Percentiles rank a stretch among this genome's conserved stretches.
Conservation (phyloP, 1,284 basidiomycete genomes). For the Sporisorium iseilematis-ciliati region DNA sequence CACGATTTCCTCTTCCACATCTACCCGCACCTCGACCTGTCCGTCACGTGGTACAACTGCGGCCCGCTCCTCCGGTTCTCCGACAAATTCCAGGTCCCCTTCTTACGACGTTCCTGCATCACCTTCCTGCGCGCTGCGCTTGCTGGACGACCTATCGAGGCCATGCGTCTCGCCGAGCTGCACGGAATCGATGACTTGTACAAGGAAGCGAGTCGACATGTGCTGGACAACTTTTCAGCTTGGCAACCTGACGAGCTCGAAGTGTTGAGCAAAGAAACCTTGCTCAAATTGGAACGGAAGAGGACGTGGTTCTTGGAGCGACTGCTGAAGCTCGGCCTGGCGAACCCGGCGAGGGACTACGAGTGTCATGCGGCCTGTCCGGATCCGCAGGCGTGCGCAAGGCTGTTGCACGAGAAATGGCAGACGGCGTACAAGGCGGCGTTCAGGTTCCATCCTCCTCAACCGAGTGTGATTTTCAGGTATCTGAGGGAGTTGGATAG, state of each 20-base stretch:
- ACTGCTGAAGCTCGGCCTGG: conserved; percentile 87
- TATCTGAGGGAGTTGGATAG: conserved; percentile 53
- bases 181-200: conserved; percentile 53
- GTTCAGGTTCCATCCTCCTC: conserved; percentile 86
- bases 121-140: conserved; percentile 49
- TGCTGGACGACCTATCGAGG: conserved; percentile 59
- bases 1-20: conserved; percentile 53
- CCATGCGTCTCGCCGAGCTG: conserved; percentile 56
- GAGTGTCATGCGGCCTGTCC: conserved; percentile 80
- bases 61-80: conserved; percentile 47
- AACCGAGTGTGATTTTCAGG: conserved; percentile 72
- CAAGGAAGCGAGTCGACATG: conserved; percentile 54
- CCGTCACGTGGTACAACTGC: conserved; percentile 54
- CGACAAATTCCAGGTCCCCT: conserved; percentile 58
- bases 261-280: conserved; percentile 34
- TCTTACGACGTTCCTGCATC: conserved; percentile 38
- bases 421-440: conserved; percentile 85
- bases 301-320: conserved; percentile 76
- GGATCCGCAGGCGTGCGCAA: conserved; percentile 81
- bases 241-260: conserved; percentile 56
- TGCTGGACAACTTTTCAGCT: conserved; percentile 53
- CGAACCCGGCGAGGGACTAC: conserved; percentile 89
- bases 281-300: conserved; percentile 59
- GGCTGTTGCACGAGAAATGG: conserved; percentile 94
- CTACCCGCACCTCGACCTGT: conserved; percentile 56